Percentiles rank a stretch among this genome's conserved stretches.
These are phyloP conservation scores for Xylariaceae sp. DNA, from an alignment of 2,329 filamentous ascomycete genomes.

Conservation along the genomic window DNA sequence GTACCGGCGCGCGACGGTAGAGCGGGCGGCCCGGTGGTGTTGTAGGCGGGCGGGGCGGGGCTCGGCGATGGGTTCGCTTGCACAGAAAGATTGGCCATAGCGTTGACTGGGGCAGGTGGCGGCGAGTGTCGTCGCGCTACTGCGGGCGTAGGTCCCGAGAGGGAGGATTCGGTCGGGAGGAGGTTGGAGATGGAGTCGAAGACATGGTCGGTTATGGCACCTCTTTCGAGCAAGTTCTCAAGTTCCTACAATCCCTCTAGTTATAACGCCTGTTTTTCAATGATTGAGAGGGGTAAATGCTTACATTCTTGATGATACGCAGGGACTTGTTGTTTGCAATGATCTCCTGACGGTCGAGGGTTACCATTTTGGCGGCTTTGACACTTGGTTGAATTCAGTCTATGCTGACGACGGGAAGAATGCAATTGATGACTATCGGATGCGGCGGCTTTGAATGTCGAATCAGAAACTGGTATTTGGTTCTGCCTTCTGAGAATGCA, in stretches of 20 bases:
- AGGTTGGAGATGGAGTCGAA: conserved; percentile 69
- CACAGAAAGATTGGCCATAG: conserved; percentile 40
- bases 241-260: conserved; percentile 61
- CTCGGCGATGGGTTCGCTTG: conserved; percentile 29
- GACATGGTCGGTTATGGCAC: conserved; percentile 67
- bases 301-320: conserved; percentile 78
- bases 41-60: conserved; percentile 48
- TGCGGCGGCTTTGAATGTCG: neutral
- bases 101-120: conserved; percentile 28
- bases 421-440: neutral
- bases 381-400: neutral
- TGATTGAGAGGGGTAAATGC: conserved; percentile 23
- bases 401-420: neutral
- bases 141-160: conserved; percentile 39
- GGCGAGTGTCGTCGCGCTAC: conserved; percentile 30
- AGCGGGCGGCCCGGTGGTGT: conserved; percentile 38
- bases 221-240: conserved; percentile 78
- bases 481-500: too few species aligned
- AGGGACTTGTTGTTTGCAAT: conserved; percentile 77
- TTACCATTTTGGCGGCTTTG: conserved; percentile 36
- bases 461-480: neutral
- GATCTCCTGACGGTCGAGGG: conserved; percentile 51
- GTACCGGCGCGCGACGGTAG: conserved; percentile 34
- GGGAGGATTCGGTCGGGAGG: conserved; percentile 65
- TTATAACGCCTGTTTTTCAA: neutral